Conservation (phyloP, 2,329 filamentous ascomycete genomes). For the Sclerotinia spermophila region DNA sequence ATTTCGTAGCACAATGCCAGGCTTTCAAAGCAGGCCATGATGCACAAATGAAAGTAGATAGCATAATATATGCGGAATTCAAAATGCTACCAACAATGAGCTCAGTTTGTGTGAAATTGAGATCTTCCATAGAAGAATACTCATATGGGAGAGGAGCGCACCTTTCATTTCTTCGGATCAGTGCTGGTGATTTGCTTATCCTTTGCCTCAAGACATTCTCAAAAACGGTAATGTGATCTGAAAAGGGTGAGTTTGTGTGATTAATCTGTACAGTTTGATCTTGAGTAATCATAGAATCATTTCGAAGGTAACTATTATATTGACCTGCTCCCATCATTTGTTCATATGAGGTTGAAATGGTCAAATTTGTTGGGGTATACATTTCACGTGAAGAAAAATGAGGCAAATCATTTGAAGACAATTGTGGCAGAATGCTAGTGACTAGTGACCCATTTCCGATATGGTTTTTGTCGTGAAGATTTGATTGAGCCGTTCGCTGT, state of each 20-base stretch:
- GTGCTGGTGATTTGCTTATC: background rate
- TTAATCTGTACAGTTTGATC: background rate
- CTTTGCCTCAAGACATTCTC: slow-evolving; percentile 11
- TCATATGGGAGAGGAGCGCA: slow-evolving; percentile 3
- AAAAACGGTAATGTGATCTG: slow-evolving; percentile 12
- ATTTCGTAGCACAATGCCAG: slow-evolving; percentile 13
- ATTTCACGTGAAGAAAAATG: background rate
- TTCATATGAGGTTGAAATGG: slow-evolving; percentile 3
- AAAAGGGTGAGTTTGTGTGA: background rate
- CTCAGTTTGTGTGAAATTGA: background rate
- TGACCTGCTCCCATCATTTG: slow-evolving; percentile 11
- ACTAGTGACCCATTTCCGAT: background rate
- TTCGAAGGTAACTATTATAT: slow-evolving; percentile 6
- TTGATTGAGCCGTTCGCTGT: background rate
- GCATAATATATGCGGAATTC: slow-evolving; percentile 14
- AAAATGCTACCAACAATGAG: slow-evolving; percentile 7
- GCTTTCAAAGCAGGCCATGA: slow-evolving; percentile 6
- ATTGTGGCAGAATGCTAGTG: background rate
- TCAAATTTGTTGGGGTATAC: background rate
- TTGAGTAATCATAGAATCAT: background rate
- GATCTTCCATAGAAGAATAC: background rate
- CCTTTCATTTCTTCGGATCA: slow-evolving; percentile 7
- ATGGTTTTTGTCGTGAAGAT: background rate
- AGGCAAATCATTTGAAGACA: slow-evolving; percentile 7
- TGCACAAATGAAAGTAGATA: slow-evolving; percentile 9